Percentiles rank a stretch among this genome's conserved stretches.
Evolutionary conservation across 2,329 filamentous ascomycete species (phyloP).

Genomic region (Emmonsiellopsis sp.): DNA sequence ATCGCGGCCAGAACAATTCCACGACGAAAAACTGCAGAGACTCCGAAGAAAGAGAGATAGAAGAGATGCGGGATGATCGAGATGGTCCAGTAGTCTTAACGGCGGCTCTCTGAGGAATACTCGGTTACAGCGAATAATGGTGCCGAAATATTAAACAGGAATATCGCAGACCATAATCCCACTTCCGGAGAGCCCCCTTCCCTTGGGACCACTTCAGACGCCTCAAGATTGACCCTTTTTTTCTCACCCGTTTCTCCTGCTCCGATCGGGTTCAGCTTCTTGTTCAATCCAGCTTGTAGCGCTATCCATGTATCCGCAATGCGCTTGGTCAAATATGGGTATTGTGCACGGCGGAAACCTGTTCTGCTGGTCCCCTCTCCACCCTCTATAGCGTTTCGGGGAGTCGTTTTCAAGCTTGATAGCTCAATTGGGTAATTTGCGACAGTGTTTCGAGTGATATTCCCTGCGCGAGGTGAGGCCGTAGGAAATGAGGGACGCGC

Average conservation of each 20-base stretch:
- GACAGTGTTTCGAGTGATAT: neutral
- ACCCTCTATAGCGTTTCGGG: neutral
- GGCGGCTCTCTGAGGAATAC: neutral
- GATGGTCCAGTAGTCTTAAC: neutral
- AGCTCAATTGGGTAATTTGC: neutral
- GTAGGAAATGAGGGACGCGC: neutral
- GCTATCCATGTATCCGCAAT: slow-evolving; percentile 2
- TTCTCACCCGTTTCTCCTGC: neutral
- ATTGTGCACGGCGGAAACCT: neutral
- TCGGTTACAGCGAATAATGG: neutral
- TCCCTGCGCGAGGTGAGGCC: neutral
- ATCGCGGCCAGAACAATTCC: neutral
- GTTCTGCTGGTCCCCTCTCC: neutral
- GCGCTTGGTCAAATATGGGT: neutral
- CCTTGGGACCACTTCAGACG: neutral
- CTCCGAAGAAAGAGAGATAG: neutral
- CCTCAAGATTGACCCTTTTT: neutral
- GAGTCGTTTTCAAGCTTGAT: neutral
- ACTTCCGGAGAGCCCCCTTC: neutral
- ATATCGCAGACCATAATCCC: slow-evolving; percentile 3
- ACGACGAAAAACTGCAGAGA: neutral
- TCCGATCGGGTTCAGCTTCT: neutral
- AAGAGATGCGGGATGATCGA: neutral
- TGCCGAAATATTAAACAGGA: slow-evolving; percentile 3
- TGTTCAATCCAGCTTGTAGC: neutral